Evolutionary conservation across 495 filamentous ascomycete genomes (phyloP), one percentile per base, ranked within the genome.

Genomic region (Penicillium maclennaniae): DNA sequence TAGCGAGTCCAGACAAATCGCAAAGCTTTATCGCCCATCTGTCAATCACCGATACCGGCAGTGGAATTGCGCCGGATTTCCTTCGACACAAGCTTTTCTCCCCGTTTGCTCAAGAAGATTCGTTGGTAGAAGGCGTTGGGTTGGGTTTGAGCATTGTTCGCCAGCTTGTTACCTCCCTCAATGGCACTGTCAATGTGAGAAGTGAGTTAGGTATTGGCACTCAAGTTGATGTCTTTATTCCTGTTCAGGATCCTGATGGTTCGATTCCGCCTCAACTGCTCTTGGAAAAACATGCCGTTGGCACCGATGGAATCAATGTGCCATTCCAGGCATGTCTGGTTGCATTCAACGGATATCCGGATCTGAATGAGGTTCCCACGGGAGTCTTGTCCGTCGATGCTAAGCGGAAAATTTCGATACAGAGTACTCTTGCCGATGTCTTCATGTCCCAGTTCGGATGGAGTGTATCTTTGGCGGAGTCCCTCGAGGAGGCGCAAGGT

Each of bases 101-200:
- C 4, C 83, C 87, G 0, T 91, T 91, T 55, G 73, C 81, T 0
- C 87, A 91, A 52, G 87, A 90, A 56, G 79, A 88, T 48, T 67
- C 74, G 0, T 71, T 88, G 10, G 75, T 79, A 1, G 76, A 81
- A 15, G 87, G 87, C 15, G 83, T 86, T 4, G 87, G 87, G 0
- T 74, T 88, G 3, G 86, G 86, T 1, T 76, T 90, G 42, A 84
- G 80, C 42, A 87, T 88, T 42, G 82, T 88, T 0, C 80, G 77
- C 25, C 83, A 86, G 46, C 78, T 91, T 14, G 74, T 87, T 4
- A 69, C 68, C 16, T 77, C 78, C 19, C 71, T 91, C 7, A 73
- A 76, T 6, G 83, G 87, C 0, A 71, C 75, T 9, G 77, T 91
- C 38, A 76, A 77, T 8, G 76, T 90, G 3, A 67, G 72, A 14